Percentiles rank a stretch among this genome's conserved stretches.
Conservation (phyloP, 768 basidiomycete species). For the Lactarius quietus region DNA sequence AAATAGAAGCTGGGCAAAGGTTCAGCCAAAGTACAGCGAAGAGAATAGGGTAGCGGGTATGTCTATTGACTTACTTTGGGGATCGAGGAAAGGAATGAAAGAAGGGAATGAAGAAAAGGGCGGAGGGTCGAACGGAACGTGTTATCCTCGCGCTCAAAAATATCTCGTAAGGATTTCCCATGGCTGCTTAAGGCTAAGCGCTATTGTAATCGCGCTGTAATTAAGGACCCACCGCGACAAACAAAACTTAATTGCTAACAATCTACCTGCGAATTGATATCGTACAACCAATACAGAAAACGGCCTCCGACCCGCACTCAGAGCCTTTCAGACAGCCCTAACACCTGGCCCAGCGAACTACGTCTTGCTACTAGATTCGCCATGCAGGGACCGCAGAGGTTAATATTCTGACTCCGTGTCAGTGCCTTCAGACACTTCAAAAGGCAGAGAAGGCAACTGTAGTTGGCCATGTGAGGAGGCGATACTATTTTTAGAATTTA, state of each 20-base stretch:
- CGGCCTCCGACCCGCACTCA: not conserved
- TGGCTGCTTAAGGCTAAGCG: conserved; percentile 5
- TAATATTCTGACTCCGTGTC: not conserved
- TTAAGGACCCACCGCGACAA: too few species aligned
- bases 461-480: too few species aligned
- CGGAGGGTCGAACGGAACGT: conserved; percentile 30
- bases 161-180: conserved; percentile 20
- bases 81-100: conserved; percentile 32
- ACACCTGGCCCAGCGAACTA: not conserved
- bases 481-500: not conserved
- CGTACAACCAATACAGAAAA: not conserved
- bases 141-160: conserved; percentile 20
- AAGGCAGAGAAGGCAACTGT: too few species aligned
- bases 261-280: not conserved
- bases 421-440: not conserved
- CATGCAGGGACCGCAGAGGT: not conserved
- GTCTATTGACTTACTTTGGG: conserved; percentile 22
- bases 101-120: conserved; percentile 42
- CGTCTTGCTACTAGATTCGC: not conserved
- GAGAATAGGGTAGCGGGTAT: conserved; percentile 17
- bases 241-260: not conserved
- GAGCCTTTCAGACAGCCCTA: not conserved
- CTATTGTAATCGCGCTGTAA: not conserved
- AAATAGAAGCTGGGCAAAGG: conserved; percentile 13
- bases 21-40: conserved; percentile 1